Percentiles rank a stretch among this genome's conserved stretches.
Evolutionary conservation across 768 basidiomycete species (phyloP).

Genomic region (Suillus subalutaceus): DNA sequence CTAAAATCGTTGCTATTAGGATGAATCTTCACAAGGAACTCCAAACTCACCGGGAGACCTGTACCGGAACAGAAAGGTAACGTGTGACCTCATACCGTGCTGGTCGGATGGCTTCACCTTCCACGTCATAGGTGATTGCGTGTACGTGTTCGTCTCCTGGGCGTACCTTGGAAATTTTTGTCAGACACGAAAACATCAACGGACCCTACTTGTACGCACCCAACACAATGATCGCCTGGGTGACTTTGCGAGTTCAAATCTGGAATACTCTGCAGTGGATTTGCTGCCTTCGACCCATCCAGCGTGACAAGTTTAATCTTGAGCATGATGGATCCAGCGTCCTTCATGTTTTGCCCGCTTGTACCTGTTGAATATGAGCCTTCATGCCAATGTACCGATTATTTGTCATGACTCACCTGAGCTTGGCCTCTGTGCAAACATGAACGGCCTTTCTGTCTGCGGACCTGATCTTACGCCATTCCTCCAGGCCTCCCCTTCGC

Average conservation of each 20-base stretch:
- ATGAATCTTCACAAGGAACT: constrained; percentile 1
- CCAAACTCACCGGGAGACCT: constrained; percentile 49
- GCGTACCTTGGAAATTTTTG: constrained; percentile 48
- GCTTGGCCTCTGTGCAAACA: constrained; percentile 48
- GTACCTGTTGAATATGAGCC: constrained; percentile 10
- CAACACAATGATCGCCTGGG: constrained; percentile 46
- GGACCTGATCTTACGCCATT: constrained; percentile 54
- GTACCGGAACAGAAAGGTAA: constrained; percentile 72
- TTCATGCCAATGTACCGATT: background rate
- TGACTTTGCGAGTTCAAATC: constrained; percentile 36
- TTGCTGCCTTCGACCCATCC: constrained; percentile 39
- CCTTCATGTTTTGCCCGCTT: constrained; percentile 30
- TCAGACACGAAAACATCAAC: constrained; percentile 11
- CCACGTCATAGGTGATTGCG: constrained; percentile 57
- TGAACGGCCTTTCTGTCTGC: constrained; percentile 59
- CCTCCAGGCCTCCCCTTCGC: constrained; percentile 56
- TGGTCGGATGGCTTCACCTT: constrained; percentile 50
- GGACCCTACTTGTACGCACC: constrained; percentile 37
- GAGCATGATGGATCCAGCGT: constrained; percentile 55
- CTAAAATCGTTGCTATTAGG: constrained; percentile 28
- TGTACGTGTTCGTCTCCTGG: constrained; percentile 38
- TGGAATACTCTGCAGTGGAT: constrained; percentile 45
- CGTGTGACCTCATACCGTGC: constrained; percentile 45
- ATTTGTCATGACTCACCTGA: constrained; percentile 36
- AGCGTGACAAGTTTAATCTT: constrained; percentile 46